phyloP scores from a whole-genome alignment of 129 eudicot genomes.

The Apium graveolens region DNA sequence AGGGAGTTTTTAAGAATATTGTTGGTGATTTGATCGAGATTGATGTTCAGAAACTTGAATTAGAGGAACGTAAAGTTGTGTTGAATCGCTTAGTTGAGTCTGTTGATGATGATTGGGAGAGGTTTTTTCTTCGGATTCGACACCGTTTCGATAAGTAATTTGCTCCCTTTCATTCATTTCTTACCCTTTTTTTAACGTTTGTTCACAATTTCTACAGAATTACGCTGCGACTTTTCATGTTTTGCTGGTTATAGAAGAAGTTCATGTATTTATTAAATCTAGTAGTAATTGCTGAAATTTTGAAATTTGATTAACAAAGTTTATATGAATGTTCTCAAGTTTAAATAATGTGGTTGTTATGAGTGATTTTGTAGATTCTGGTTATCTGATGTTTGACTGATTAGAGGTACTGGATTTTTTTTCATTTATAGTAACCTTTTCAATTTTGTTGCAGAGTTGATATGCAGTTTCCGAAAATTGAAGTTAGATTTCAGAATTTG shows the following conservation, averaged over 20 bases:
- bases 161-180: neutral
- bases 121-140: constrained; percentile 68
- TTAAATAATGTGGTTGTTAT: neutral
- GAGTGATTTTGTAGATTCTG: neutral
- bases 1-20: constrained; percentile 64
- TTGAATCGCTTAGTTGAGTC: constrained; percentile 60
- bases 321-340: neutral
- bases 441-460: constrained; percentile 61
- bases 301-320: neutral
- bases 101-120: constrained; percentile 67
- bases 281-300: neutral
- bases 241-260: too few species aligned
- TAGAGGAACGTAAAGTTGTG: constrained; percentile 48
- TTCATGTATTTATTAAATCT: neutral
- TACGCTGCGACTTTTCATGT: too few species aligned
- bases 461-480: constrained; percentile 83
- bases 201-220: too few species aligned
- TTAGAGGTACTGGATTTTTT: neutral
- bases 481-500: constrained; percentile 78
- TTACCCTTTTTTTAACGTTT: too few species aligned
- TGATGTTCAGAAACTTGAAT: constrained; percentile 48
- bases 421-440: neutral
- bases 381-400: neutral
- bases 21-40: constrained; percentile 67
- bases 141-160: constrained; percentile 70